phyloP scores from a whole-genome alignment of 306 rosid genomes.

The Quillaja saponaria region DNA sequence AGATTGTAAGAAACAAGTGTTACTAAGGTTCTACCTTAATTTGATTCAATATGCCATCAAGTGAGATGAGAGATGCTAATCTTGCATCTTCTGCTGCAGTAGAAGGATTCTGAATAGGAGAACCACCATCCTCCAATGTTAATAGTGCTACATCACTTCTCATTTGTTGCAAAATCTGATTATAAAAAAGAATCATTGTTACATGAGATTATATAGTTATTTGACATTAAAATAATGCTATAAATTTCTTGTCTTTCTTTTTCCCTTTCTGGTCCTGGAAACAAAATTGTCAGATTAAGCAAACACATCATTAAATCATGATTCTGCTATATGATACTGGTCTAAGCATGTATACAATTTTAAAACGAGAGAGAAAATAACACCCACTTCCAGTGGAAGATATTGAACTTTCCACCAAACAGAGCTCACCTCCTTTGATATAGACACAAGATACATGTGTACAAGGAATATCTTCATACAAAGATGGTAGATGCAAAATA shows the following conservation, averaged over 20 bases:
- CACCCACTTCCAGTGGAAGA: too few relatives aligned
- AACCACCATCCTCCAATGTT: constrained; percentile 76
- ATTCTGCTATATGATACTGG: too few relatives aligned
- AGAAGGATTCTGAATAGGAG: constrained; percentile 80
- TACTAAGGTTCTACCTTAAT: too few relatives aligned
- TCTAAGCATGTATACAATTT: too few relatives aligned
- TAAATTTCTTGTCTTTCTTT: too few relatives aligned
- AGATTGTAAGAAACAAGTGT: too few relatives aligned
- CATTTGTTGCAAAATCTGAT: constrained; percentile 93
- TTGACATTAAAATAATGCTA: constrained; percentile 23
- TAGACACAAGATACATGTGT: background rate
- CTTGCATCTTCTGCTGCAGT: constrained; percentile 95
- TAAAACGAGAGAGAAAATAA: too few relatives aligned
- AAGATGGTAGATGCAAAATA: constrained; percentile 23
- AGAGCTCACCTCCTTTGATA: background rate
- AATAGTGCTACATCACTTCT: constrained; percentile 76
- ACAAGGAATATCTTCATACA: constrained; percentile 17
- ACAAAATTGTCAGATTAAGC: too few relatives aligned
- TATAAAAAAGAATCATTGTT: constrained; percentile 25
- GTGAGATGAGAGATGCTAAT: constrained; percentile 92
- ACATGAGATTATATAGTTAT: constrained; percentile 20
- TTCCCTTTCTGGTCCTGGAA: too few relatives aligned
- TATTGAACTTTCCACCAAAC: constrained; percentile 20
- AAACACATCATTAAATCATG: too few relatives aligned
- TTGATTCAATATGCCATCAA: constrained; percentile 88